A percentile compares a stretch with the other conserved stretches of the same genome.
These are phyloP conservation scores for Aspergillus neoniger DNA, from an alignment of 2,329 filamentous ascomycete species.

Conservation along the genomic window DNA sequence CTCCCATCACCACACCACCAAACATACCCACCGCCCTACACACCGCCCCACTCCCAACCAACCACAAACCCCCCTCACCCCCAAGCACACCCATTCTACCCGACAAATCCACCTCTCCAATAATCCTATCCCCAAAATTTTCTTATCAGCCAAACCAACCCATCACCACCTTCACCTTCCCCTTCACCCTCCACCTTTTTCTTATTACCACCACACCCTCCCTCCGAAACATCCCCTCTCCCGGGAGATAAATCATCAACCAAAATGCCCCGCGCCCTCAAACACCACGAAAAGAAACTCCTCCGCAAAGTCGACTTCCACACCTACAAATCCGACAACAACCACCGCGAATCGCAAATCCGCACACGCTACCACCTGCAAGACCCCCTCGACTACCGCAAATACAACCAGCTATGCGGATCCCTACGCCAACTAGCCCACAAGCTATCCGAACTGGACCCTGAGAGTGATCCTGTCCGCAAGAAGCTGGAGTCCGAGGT, in stretches of 20 bases:
- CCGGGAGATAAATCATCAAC: no score
- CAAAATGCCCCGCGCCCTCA: slow-evolving; percentile 90
- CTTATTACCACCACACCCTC: background rate
- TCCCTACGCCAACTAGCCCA: slow-evolving; percentile 90
- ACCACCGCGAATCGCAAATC: slow-evolving; percentile 79
- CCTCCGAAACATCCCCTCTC: background rate
- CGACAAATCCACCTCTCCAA: background rate
- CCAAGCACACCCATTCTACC: background rate
- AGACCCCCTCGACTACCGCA: slow-evolving; percentile 80
- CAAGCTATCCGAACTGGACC: slow-evolving; percentile 76
- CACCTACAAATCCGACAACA: slow-evolving; percentile 84
- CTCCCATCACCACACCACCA: background rate
- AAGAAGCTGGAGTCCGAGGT: slow-evolving; percentile 83
- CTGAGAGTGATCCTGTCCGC: slow-evolving; percentile 74
- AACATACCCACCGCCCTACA: background rate
- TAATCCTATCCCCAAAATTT: slow-evolving; percentile 4
- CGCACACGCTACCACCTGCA: slow-evolving; percentile 87
- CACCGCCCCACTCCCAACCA: background rate
- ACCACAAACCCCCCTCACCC: background rate
- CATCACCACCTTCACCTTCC: background rate
- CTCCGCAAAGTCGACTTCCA: slow-evolving; percentile 91
- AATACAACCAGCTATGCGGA: slow-evolving; percentile 68
- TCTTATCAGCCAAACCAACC: background rate
- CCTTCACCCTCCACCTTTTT: background rate
- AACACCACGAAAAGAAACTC: slow-evolving; percentile 94